Conservation (phyloP, 2,329 filamentous ascomycete genomes). For the Sporothrix inflata region DNA sequence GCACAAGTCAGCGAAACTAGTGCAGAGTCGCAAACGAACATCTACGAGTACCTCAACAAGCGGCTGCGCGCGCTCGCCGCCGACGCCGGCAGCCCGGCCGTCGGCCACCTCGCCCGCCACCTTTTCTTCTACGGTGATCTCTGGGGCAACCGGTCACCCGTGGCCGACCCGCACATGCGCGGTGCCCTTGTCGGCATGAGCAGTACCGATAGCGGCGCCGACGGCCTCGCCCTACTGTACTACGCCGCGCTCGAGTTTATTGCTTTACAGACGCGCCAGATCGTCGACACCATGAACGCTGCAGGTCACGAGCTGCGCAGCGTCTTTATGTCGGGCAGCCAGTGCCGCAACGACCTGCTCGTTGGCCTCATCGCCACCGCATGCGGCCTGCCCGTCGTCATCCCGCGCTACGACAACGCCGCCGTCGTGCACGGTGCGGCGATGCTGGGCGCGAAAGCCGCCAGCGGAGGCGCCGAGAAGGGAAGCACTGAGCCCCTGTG, state of each 20-base stretch:
- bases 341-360: slow-evolving; percentile 92
- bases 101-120: slow-evolving; percentile 86
- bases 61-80: slow-evolving; percentile 78
- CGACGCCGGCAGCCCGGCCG: slow-evolving; percentile 69
- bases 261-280: slow-evolving; percentile 93
- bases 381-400: slow-evolving; percentile 89
- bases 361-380: slow-evolving; percentile 90
- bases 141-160: slow-evolving; percentile 92
- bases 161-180: slow-evolving; percentile 92
- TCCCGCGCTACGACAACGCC: slow-evolving; percentile 90
- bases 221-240: slow-evolving; percentile 88
- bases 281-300: slow-evolving; percentile 90
- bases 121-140: slow-evolving; percentile 99
- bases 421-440: slow-evolving; percentile 97
- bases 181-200: slow-evolving; percentile 85
- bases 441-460: slow-evolving; percentile 98
- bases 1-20: slow-evolving; percentile 73
- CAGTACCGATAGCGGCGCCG: slow-evolving; percentile 74
- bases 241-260: slow-evolving; percentile 98
- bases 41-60: slow-evolving; percentile 93
- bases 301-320: slow-evolving; percentile 84
- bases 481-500: slow-evolving; percentile 86
- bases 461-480: slow-evolving; percentile 74
- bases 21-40: slow-evolving; percentile 80
- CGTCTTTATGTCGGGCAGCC: slow-evolving; percentile 98